phyloP scores from a whole-genome alignment of 139 green algal genomes.

The Tetraselmis chui region DNA sequence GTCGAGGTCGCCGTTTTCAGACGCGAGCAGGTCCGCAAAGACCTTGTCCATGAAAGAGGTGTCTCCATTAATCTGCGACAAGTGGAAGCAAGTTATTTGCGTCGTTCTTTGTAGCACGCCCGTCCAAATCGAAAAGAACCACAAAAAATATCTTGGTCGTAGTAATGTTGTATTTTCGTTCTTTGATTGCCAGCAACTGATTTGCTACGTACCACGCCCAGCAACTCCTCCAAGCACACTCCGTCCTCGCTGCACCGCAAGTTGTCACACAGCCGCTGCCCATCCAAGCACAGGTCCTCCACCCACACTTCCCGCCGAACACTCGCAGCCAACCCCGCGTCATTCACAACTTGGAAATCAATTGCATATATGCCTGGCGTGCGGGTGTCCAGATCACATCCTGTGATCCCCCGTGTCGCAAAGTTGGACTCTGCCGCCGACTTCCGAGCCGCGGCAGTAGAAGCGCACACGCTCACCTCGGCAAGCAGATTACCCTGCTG shows the following conservation, averaged over 20 bases:
- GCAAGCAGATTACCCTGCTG: not conserved
- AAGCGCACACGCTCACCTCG: not conserved
- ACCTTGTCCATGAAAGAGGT: not conserved
- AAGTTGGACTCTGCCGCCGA: too few relatives aligned
- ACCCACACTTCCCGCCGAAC: not conserved
- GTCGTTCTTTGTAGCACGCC: too few relatives aligned
- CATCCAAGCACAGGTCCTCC: not conserved
- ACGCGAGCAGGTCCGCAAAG: not conserved
- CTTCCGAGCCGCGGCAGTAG: not conserved
- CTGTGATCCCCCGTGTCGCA: not conserved
- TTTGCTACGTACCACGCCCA: not conserved
- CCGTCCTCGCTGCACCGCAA: not conserved
- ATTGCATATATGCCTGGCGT: not conserved
- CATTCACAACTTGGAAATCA: not conserved
- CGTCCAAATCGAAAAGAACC: not conserved
- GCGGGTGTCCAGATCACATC: not conserved
- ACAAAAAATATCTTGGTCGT: not conserved
- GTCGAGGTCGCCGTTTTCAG: not conserved
- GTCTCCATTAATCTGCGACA: not conserved
- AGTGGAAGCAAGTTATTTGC: too few relatives aligned
- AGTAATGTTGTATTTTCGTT: not conserved
- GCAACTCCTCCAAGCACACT: not conserved
- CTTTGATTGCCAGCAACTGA: not conserved
- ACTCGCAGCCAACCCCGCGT: not conserved
- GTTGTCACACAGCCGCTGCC: not conserved